Percentiles rank a stretch among this genome's conserved stretches.
These are phyloP conservation scores for Cyclotella cryptica DNA, from an alignment of 108 stramenopile species.

Conservation along the genomic window DNA sequence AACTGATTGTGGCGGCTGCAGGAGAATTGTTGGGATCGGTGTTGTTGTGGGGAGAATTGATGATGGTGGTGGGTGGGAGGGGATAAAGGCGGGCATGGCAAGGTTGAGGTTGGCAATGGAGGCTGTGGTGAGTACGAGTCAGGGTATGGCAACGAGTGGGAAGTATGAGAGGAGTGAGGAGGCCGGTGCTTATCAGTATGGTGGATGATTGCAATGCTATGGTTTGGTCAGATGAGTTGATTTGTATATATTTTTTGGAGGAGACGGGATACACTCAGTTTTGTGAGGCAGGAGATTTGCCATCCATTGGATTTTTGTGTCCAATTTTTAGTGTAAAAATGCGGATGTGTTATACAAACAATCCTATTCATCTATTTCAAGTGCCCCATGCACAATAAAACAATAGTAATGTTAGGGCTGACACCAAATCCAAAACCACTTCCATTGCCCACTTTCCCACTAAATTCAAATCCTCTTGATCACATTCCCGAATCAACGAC, in stretches of 20 bases:
- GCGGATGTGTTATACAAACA: no score
- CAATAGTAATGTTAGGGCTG: no score
- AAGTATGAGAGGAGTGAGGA: conserved; percentile 8
- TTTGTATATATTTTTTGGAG: no score
- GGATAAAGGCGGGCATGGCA: conserved; percentile 62
- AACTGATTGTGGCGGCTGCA: conserved; percentile 67
- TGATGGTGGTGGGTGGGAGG: conserved; percentile 74
- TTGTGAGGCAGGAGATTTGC: no score
- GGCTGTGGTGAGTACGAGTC: conserved; percentile 58
- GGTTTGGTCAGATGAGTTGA: no score
- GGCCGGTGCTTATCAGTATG: conserved; percentile 30
- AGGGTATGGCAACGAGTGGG: conserved; percentile 26
- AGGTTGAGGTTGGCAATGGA: conserved; percentile 66
- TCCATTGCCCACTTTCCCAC: conserved; percentile 85
- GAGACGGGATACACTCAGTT: no score
- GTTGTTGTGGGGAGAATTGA: conserved; percentile 63
- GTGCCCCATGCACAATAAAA: neutral
- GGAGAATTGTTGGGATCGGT: conserved; percentile 73
- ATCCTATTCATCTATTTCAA: no score
- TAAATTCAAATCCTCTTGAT: conserved; percentile 64
- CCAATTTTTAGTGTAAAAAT: no score
- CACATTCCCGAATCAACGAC: conserved; percentile 40
- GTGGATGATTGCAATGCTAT: neutral
- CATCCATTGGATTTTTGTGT: no score
- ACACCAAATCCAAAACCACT: conserved; percentile 31